Percentiles rank a stretch among this genome's conserved stretches.
These are phyloP conservation scores for Ormosia semicastrata DNA, from an alignment of 306 rosid genomes.

Conservation along the genomic window DNA sequence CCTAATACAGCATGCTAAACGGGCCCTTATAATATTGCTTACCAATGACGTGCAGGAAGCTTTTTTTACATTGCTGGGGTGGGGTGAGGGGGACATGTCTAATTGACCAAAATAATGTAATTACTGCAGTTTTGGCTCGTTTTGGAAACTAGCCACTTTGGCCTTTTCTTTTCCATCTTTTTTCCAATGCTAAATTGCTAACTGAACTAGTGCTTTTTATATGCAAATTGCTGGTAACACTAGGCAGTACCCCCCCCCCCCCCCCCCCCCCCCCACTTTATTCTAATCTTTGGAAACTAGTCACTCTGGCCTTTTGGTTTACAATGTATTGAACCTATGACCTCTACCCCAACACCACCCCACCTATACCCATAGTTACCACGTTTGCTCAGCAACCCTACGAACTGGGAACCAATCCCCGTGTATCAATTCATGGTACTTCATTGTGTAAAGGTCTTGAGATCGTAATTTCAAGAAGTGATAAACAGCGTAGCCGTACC, in stretches of 20 bases:
- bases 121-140: neutral
- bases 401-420: neutral
- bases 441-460: neutral
- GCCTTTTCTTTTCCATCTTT: neutral
- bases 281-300: neutral
- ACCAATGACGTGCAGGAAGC: neutral
- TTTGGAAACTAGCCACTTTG: neutral
- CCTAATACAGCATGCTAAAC: no score
- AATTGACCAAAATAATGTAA: neutral
- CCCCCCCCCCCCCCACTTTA: neutral
- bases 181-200: neutral
- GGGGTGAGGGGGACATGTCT: neutral
- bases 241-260: neutral
- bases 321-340: neutral
- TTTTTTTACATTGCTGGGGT: neutral
- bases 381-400: neutral
- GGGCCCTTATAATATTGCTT: neutral
- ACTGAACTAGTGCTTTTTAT: neutral
- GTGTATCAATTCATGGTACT: neutral
- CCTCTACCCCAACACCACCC: neutral
- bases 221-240: slow-evolving; percentile 3
- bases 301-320: neutral
- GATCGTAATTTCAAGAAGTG: neutral
- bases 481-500: neutral
- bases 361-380: neutral